These are phyloP conservation scores for Wickerhamomyces rabaulensis DNA, from an alignment of 805 yeast genomes.

Conservation along the genomic window DNA sequence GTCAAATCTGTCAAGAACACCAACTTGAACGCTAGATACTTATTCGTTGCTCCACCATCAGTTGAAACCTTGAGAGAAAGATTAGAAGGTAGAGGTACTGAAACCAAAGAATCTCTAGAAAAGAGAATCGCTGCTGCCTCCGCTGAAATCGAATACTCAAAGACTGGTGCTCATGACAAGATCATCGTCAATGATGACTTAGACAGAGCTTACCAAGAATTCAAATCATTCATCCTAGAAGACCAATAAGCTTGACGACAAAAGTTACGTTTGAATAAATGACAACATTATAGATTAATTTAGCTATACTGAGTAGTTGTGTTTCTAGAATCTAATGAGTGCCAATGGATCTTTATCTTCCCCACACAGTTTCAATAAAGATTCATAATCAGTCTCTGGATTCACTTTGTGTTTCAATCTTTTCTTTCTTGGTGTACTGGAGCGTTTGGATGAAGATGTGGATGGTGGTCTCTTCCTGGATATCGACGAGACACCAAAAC, in stretches of 20 bases:
- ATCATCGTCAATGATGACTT: slow-evolving; percentile 87
- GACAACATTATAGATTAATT: neutral
- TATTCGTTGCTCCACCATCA: slow-evolving; percentile 92
- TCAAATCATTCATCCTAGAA: slow-evolving; percentile 69
- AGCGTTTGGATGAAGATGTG: neutral
- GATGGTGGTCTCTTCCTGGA: slow-evolving; percentile 1
- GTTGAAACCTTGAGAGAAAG: slow-evolving; percentile 71
- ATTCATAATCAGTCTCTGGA: slow-evolving; percentile 2
- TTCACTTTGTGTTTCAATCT: slow-evolving; percentile 2
- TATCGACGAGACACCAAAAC: neutral
- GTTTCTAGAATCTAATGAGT: slow-evolving; percentile 2
- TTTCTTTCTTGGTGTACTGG: slow-evolving; percentile 1
- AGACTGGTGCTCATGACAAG: slow-evolving; percentile 89
- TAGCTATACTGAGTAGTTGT: neutral
- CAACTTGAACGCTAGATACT: slow-evolving; percentile 73
- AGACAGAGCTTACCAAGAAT: slow-evolving; percentile 79
- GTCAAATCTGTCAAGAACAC: slow-evolving; percentile 87
- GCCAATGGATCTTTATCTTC: slow-evolving; percentile 18
- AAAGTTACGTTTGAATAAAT: neutral
- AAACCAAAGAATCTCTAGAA: slow-evolving; percentile 75
- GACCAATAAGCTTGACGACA: slow-evolving; percentile 8
- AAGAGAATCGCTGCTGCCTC: slow-evolving; percentile 85
- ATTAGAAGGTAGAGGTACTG: slow-evolving; percentile 89
- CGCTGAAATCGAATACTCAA: slow-evolving; percentile 83
- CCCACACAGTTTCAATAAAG: slow-evolving; percentile 9